Base-by-base conservation (phyloP, 2,329 filamentous ascomycete species). In the Exophiala alcalophila region DNA sequence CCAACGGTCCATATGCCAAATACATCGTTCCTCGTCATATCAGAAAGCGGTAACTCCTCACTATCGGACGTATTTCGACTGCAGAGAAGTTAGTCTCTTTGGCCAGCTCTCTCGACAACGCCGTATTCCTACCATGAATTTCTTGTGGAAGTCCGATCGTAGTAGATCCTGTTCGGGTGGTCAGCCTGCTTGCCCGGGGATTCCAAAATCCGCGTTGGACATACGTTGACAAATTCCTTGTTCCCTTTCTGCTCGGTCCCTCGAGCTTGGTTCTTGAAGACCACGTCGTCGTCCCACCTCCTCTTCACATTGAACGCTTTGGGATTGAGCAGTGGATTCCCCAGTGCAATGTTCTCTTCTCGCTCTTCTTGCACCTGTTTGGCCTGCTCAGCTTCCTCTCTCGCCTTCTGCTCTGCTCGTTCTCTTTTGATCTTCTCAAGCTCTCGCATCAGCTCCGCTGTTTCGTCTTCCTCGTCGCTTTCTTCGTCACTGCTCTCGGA, bases 201-300 rank as follows among this genome's bases (percentile, higher is more conserved):
- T 25, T 19, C 12, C 15, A 34, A 43, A 46, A n/a, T 23, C 34
- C 37, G 19, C 30, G 21, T 15, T 47, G 28, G 19, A 70, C 81
- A 70, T 64, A 87, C 89, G 62, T 98, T 98, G 65, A 98, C 90
- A 69, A 98, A 98, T 66, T 95, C 90, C 72, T 84, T 89, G 71
- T 84, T 89, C 51, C 84, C 81, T 71, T 84, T 90, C 51, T 96
- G 88, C 61, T 97, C 91, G 0, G 90, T 95, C 6, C 91, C 92
- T 46, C 92, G 78, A 23, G 91, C 92, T 69, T 98, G 92, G 65
- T 98, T 98, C 73, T 95, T 97, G 71, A 98, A 98, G 2, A 98
- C 90, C 9, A 98, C 92, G 63, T 98, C 92, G 59, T 98, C 92
- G 57, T 98, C 92, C 92, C 92, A 98, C 57, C 90, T 70, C 9